phyloP scores from a whole-genome alignment of 2,329 filamentous ascomycete genomes.

The Alternaria triticina region DNA sequence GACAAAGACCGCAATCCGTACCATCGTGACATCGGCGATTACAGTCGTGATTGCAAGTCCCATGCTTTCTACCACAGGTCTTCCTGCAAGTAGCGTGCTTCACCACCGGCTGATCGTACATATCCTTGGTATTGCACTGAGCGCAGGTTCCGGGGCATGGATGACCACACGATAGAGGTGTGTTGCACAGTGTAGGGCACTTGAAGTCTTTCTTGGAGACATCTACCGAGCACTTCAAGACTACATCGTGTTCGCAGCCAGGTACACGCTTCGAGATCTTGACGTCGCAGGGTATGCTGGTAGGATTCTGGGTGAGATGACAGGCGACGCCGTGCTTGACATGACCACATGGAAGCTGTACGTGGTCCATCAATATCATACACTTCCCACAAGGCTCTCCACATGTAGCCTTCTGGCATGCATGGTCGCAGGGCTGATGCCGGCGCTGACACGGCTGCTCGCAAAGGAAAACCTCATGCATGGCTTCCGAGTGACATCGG shows the following conservation, averaged over 20 bases:
- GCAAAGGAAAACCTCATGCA: slow-evolving; percentile 38
- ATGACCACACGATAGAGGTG: slow-evolving; percentile 64
- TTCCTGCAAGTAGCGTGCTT: slow-evolving; percentile 29
- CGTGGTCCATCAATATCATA: slow-evolving; percentile 20
- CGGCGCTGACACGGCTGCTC: slow-evolving; percentile 32
- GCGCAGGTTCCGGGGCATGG: slow-evolving; percentile 58
- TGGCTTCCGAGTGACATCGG: slow-evolving; percentile 38
- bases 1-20: slow-evolving; percentile 32
- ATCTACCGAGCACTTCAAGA: slow-evolving; percentile 58
- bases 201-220: slow-evolving; percentile 50
- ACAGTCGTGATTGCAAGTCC: slow-evolving; percentile 41
- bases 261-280: slow-evolving; percentile 58
- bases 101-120: slow-evolving; percentile 13
- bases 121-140: slow-evolving; percentile 53
- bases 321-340: slow-evolving; percentile 19
- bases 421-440: slow-evolving; percentile 32
- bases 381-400: slow-evolving; percentile 38
- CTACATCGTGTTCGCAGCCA: slow-evolving; percentile 62
- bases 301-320: slow-evolving; percentile 7
- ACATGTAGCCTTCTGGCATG: slow-evolving; percentile 36
- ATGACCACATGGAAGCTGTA: slow-evolving; percentile 40
- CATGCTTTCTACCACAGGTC: slow-evolving; percentile 33
- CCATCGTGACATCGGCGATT: slow-evolving; percentile 32
- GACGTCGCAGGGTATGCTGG: slow-evolving; percentile 56
- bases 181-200: slow-evolving; percentile 59